Evolutionary conservation across 2,329 filamentous ascomycete genomes (phyloP).

Genomic region (Incumbomyces lentus): DNA sequence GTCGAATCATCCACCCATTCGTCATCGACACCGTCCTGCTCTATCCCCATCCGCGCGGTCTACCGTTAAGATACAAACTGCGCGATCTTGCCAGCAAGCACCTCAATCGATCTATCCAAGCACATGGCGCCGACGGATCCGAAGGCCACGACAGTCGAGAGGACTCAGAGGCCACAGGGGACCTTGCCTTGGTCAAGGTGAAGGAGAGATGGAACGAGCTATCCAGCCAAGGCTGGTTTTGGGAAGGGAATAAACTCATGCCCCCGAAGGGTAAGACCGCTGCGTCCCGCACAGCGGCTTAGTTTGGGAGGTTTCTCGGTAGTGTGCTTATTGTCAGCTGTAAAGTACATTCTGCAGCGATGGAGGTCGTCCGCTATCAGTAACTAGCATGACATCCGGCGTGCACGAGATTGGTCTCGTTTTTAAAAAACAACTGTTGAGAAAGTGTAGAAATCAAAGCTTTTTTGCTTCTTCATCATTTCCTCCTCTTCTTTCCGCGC

Average conservation of each 20-base stretch:
- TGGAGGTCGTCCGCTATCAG: too few relatives aligned
- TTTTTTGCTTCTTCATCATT: too few relatives aligned
- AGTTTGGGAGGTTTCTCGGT: too few relatives aligned
- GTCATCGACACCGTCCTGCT: conserved; percentile 79
- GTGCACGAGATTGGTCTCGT: too few relatives aligned
- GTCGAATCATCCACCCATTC: conserved; percentile 72
- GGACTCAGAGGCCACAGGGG: conserved; percentile 79
- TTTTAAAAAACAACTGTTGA: too few relatives aligned
- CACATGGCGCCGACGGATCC: conserved; percentile 38
- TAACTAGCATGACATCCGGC: too few relatives aligned
- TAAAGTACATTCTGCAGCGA: too few relatives aligned
- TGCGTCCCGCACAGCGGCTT: too few relatives aligned
- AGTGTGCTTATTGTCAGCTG: too few relatives aligned
- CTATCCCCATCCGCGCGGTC: conserved; percentile 64
- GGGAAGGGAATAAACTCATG: conserved; percentile 40
- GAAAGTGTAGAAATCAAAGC: too few relatives aligned
- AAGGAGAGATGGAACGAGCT: conserved; percentile 59
- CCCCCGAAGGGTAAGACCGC: conserved; percentile 15
- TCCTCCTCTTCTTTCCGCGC: too few relatives aligned
- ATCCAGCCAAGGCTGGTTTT: conserved; percentile 56
- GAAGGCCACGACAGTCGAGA: conserved; percentile 83
- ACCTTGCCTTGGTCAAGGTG: conserved; percentile 66
- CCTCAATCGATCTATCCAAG: conserved; percentile 69
- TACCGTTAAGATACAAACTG: conserved; percentile 70
- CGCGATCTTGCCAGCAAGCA: conserved; percentile 60